Percentiles rank a stretch among this genome's conserved stretches.
Conservation (phyloP, 805 yeast species). For the Starmerella potacharoeniae region DNA sequence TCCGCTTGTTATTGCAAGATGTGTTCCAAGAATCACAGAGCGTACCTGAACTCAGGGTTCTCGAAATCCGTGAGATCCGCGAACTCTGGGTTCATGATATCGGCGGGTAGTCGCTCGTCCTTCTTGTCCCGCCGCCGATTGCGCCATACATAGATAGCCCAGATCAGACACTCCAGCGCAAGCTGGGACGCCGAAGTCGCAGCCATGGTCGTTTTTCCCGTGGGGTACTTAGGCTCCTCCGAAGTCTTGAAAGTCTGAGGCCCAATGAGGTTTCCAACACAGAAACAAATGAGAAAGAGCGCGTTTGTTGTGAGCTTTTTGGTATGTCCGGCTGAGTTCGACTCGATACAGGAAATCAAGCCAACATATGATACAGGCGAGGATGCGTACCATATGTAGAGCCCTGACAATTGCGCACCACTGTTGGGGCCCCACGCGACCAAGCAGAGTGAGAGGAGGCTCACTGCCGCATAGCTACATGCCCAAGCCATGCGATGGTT, state of each 20-base stretch:
- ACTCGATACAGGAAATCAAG: constrained; percentile 27
- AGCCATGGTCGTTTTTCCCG: constrained; percentile 47
- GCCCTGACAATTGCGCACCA: constrained; percentile 16
- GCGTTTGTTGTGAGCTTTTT: constrained; percentile 42
- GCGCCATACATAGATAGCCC: not conserved
- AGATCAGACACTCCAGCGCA: not conserved
- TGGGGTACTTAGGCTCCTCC: constrained; percentile 51
- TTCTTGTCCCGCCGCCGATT: constrained; percentile 14
- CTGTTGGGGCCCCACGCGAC: constrained; percentile 22
- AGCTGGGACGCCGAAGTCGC: constrained; percentile 34
- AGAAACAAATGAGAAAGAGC: constrained; percentile 37
- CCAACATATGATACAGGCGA: constrained; percentile 12
- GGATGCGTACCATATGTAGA: constrained; percentile 10
- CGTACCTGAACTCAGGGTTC: constrained; percentile 44
- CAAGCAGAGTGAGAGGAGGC: constrained; percentile 12
- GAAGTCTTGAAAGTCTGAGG: constrained; percentile 49
- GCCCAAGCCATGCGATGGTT: constrained; percentile 13
- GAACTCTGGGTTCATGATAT: constrained; percentile 24
- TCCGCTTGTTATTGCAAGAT: not conserved
- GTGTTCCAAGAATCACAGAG: constrained; percentile 2
- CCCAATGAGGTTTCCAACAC: constrained; percentile 46
- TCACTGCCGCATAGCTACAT: constrained; percentile 4
- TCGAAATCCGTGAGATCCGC: constrained; percentile 45
- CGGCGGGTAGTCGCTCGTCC: constrained; percentile 9
- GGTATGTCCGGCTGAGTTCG: constrained; percentile 47